These are phyloP conservation scores for Aureobasidium namibiae DNA, from an alignment of 2,329 filamentous ascomycete species.

Conservation along the genomic window DNA sequence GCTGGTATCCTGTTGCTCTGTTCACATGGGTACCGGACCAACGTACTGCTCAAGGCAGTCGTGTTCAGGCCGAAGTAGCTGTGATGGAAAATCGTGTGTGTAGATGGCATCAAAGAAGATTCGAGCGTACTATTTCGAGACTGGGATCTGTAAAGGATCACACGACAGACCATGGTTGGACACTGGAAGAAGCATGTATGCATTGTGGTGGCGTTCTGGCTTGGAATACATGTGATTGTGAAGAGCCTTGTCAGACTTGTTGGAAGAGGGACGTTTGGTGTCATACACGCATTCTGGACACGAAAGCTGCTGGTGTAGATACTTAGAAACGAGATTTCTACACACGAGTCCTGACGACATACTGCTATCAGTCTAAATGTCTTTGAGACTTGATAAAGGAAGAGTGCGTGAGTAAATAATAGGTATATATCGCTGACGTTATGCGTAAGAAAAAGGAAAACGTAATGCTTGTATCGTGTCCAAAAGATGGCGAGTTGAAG, in stretches of 20 bases:
- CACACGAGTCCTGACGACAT: not conserved
- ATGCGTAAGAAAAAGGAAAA: not conserved
- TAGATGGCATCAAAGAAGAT: not conserved
- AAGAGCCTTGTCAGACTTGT: constrained; percentile 9
- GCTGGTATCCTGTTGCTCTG: not conserved
- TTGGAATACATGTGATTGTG: constrained; percentile 14
- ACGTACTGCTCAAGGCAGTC: not conserved
- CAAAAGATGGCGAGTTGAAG: not conserved
- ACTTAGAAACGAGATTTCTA: not conserved
- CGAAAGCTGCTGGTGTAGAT: not conserved
- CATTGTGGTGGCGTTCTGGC: constrained; percentile 15
- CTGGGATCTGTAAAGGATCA: not conserved
- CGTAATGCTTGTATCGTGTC: constrained; percentile 5
- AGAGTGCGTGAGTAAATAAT: not conserved
- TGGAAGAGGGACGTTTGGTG: constrained; percentile 15
- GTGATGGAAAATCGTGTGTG: not conserved
- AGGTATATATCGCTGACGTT: not conserved
- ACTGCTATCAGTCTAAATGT: not conserved
- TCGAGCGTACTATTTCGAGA: not conserved
- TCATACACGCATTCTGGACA: constrained; percentile 11
- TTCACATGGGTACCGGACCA: not conserved
- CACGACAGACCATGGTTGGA: not conserved
- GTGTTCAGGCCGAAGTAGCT: not conserved
- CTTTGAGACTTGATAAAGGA: not conserved
- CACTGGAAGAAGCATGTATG: constrained; percentile 15